These are phyloP conservation scores for Talaromyces nanjingensis DNA, from an alignment of 495 filamentous ascomycete genomes.

Conservation along the genomic window DNA sequence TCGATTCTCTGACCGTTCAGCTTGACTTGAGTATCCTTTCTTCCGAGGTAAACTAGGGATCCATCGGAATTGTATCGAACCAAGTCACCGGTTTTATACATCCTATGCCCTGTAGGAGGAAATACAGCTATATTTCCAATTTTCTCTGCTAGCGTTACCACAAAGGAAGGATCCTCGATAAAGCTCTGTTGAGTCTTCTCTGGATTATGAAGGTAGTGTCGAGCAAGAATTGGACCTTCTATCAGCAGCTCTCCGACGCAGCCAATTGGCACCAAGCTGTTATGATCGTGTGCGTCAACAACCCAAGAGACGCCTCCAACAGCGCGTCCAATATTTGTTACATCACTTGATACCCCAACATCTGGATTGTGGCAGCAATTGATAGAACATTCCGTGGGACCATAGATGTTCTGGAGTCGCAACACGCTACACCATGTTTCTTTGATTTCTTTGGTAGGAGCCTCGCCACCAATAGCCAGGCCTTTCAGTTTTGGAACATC, in stretches of 20 bases:
- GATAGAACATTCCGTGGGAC: slow-evolving; percentile 30
- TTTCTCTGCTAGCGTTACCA: slow-evolving; percentile 8
- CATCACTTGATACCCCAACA: slow-evolving; percentile 1
- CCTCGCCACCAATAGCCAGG: slow-evolving; percentile 18
- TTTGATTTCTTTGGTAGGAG: slow-evolving; percentile 8
- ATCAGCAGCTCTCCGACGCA: slow-evolving; percentile 54
- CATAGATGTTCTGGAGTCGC: slow-evolving; percentile 26
- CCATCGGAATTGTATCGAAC: slow-evolving; percentile 47
- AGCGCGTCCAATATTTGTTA: slow-evolving; percentile 19
- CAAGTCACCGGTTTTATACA: slow-evolving; percentile 47
- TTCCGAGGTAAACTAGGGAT: slow-evolving; percentile 35
- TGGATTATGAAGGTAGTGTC: slow-evolving; percentile 41
- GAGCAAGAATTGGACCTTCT: slow-evolving; percentile 50
- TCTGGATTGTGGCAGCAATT: slow-evolving; percentile 18
- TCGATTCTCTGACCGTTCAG: slow-evolving; percentile 40
- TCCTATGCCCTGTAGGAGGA: neutral
- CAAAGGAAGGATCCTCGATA: slow-evolving; percentile 45
- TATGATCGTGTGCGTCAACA: slow-evolving; percentile 45
- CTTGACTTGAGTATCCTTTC: slow-evolving; percentile 39
- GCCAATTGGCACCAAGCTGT: slow-evolving; percentile 50
- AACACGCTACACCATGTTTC: slow-evolving; percentile 14
- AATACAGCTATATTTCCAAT: slow-evolving; percentile 2
- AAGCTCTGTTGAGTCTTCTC: slow-evolving; percentile 35
- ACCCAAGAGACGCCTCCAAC: slow-evolving; percentile 41
- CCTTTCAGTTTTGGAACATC: slow-evolving; percentile 16